These are phyloP conservation scores for Acanthamoeba polyphaga DNA, from an alignment of 208 protist species.

Conservation along the genomic window DNA sequence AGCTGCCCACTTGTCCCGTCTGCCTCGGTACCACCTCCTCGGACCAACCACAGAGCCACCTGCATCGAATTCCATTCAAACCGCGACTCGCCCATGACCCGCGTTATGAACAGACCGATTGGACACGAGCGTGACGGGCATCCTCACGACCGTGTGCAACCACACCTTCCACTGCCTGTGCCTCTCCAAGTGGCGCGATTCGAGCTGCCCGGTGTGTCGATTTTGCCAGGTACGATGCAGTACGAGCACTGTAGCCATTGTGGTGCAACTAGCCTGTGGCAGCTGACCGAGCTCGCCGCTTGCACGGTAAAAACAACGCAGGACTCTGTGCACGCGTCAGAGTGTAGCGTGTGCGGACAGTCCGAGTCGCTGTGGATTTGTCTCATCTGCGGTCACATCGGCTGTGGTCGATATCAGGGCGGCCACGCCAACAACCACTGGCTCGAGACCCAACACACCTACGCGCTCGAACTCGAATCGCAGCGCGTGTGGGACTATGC, in stretches of 20 bases:
- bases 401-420: slow-evolving; percentile 85
- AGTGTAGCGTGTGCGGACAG: slow-evolving; percentile 84
- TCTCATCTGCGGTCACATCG: slow-evolving; percentile 91
- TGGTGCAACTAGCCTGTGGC: neutral
- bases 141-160: slow-evolving; percentile 91
- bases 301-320: neutral
- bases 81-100: neutral
- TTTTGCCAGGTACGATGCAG: slow-evolving; percentile 80
- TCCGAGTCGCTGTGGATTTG: slow-evolving; percentile 92
- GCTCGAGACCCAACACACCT: slow-evolving; percentile 88
- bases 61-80: neutral
- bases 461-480: slow-evolving; percentile 91
- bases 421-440: slow-evolving; percentile 90
- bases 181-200: slow-evolving; percentile 86
- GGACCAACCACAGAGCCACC: neutral
- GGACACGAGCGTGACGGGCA: slow-evolving; percentile 87
- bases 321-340: slow-evolving; percentile 72
- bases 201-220: slow-evolving; percentile 90
- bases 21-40: slow-evolving; percentile 31
- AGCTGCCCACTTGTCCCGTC: slow-evolving; percentile 63
- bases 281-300: neutral
- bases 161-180: slow-evolving; percentile 91
- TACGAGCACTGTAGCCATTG: no score
- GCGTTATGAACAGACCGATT: slow-evolving; percentile 83
- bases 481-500: slow-evolving; percentile 93